Conservation (phyloP, 148 eudicot species). For the Arbutus unedo region DNA sequence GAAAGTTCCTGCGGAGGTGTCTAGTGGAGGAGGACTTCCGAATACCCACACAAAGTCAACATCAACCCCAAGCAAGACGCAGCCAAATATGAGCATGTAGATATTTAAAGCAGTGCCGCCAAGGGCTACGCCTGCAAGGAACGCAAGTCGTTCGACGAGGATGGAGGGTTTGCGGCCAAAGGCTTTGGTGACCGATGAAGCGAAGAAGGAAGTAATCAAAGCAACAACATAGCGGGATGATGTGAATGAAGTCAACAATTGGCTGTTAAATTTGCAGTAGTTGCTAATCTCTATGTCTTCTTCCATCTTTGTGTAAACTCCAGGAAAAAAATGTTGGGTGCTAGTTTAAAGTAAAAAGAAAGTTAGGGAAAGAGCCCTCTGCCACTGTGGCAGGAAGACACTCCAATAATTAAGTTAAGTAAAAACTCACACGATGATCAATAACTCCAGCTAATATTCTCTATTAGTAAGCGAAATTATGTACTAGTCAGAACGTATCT, state of each 20-base stretch:
- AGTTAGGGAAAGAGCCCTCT: too few species aligned
- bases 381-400: too few species aligned
- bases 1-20: too few species aligned
- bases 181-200: slow-evolving; percentile 30
- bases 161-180: slow-evolving; percentile 49
- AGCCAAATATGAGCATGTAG: slow-evolving; percentile 47
- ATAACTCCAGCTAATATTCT: too few species aligned
- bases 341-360: too few species aligned
- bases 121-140: slow-evolving; percentile 34
- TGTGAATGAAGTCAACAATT: slow-evolving; percentile 40
- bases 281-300: slow-evolving; percentile 37
- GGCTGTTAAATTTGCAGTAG: slow-evolving; percentile 48
- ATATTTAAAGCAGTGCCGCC: slow-evolving; percentile 31
- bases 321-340: too few species aligned
- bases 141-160: slow-evolving; percentile 33
- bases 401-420: too few species aligned
- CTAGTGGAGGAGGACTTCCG: too few species aligned
- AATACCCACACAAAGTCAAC: slow-evolving; percentile 28
- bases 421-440: too few species aligned
- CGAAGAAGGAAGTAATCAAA: slow-evolving; percentile 42
- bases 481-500: too few species aligned
- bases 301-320: slow-evolving; percentile 29
- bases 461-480: too few species aligned
- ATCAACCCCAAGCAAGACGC: slow-evolving; percentile 47
- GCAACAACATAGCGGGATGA: slow-evolving; percentile 44